Conservation (phyloP, 805 yeast species). For the Myxozyma geophila region DNA sequence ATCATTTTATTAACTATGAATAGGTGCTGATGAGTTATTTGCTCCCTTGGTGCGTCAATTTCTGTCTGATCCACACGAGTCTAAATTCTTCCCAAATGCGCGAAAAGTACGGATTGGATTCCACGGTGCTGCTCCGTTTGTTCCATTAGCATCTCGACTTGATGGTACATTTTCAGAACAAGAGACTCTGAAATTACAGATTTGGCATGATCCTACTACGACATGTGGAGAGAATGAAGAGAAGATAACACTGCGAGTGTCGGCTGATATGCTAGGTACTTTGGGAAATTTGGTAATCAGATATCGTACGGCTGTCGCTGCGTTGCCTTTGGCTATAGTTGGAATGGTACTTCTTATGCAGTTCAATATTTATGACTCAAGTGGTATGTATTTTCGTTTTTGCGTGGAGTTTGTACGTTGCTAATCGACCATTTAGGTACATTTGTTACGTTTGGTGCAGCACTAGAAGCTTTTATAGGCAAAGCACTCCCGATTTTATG, state of each 20-base stretch:
- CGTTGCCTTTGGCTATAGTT: slow-evolving; percentile 68
- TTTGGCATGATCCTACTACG: slow-evolving; percentile 41
- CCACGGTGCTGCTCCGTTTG: slow-evolving; percentile 74
- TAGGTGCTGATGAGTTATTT: slow-evolving; percentile 44
- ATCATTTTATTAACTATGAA: not conserved
- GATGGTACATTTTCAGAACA: slow-evolving; percentile 1
- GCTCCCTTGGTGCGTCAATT: slow-evolving; percentile 72
- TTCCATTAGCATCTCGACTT: slow-evolving; percentile 49
- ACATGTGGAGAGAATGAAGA: slow-evolving; percentile 18
- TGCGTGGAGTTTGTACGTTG: not conserved
- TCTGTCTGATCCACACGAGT: slow-evolving; percentile 66
- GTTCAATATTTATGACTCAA: slow-evolving; percentile 49
- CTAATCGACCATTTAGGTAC: slow-evolving; percentile 5
- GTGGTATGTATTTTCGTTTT: not conserved
- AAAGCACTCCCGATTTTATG: slow-evolving; percentile 42
- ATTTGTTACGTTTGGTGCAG: slow-evolving; percentile 31
- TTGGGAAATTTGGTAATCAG: slow-evolving; percentile 71
- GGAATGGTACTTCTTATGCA: slow-evolving; percentile 61
- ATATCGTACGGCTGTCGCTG: slow-evolving; percentile 75
- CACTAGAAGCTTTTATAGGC: slow-evolving; percentile 41
- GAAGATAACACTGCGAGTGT: slow-evolving; percentile 37
- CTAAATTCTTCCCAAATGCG: slow-evolving; percentile 74
- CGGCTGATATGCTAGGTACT: slow-evolving; percentile 61
- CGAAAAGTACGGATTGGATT: slow-evolving; percentile 48
- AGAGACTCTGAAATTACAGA: slow-evolving; percentile 40